A percentile compares a stretch with the other conserved stretches of the same genome.
phyloP scores from a whole-genome alignment of 805 yeast species.

The Allodekkera sacchari region DNA sequence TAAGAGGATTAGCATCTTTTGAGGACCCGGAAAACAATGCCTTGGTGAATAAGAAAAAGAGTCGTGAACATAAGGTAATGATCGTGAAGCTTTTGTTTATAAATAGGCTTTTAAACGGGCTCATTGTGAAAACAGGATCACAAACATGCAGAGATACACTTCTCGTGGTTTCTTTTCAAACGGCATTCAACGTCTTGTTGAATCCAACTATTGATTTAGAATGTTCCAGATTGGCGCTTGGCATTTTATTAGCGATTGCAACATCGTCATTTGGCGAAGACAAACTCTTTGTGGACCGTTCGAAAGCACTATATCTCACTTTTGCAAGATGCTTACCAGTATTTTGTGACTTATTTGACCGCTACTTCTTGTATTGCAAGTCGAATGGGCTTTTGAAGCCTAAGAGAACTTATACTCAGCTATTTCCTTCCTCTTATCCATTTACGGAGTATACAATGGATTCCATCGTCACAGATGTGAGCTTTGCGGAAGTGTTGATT shows the following conservation, averaged over 20 bases:
- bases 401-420: constrained; percentile 54
- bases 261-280: constrained; percentile 16
- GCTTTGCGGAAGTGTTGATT: constrained; percentile 60
- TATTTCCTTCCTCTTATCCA: constrained; percentile 66
- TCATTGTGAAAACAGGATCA: constrained; percentile 22
- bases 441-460: constrained; percentile 60
- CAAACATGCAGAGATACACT: constrained; percentile 27
- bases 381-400: constrained; percentile 36
- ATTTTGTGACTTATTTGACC: constrained; percentile 41
- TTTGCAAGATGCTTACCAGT: constrained; percentile 47
- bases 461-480: constrained; percentile 61
- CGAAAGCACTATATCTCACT: constrained; percentile 33
- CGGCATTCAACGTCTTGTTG: constrained; percentile 51
- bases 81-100: constrained; percentile 53
- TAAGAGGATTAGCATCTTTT: constrained; percentile 45
- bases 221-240: constrained; percentile 55
- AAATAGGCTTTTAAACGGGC: constrained; percentile 42
- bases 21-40: constrained; percentile 21
- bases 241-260: constrained; percentile 46
- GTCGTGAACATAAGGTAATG: constrained; percentile 47
- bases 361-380: constrained; percentile 42
- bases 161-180: constrained; percentile 37
- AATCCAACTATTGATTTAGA: constrained; percentile 44
- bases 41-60: constrained; percentile 26
- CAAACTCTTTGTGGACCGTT: constrained; percentile 16